Conservation (phyloP, 2,329 filamentous ascomycete species). For the Sporothrix sp. region DNA sequence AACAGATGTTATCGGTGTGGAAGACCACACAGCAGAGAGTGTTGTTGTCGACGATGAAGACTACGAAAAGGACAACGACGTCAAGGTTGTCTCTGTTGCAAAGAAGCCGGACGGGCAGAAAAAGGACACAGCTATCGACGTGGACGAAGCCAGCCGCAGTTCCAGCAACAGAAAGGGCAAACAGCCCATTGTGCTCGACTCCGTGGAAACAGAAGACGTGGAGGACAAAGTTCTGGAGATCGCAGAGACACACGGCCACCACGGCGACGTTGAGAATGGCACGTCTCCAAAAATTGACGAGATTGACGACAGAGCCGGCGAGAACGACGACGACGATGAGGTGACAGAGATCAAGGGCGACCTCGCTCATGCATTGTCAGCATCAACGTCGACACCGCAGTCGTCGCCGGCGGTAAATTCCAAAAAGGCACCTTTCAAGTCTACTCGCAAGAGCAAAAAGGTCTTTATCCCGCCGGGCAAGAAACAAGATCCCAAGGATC, state of each 20-base stretch:
- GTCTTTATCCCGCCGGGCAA: conserved; percentile 25
- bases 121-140: neutral
- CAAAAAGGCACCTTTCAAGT: no score
- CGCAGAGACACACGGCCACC: no score
- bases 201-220: neutral
- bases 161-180: neutral
- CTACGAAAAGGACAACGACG: no score
- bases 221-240: neutral
- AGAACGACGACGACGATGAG: conserved; percentile 10
- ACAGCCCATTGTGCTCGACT: neutral
- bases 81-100: no score
- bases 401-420: no score
- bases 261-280: no score
- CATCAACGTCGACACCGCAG: no score
- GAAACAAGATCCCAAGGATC: conserved; percentile 42
- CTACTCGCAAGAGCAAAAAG: conserved; percentile 22
- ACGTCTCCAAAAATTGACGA: neutral
- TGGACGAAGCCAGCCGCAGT: conserved; percentile 6
- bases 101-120: neutral
- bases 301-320: conserved; percentile 8
- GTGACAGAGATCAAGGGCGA: conserved; percentile 14
- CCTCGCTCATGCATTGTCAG: neutral
- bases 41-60: neutral
- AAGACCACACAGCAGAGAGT: no score
- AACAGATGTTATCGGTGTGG: no score